Conservation (phyloP, 768 basidiomycete species). For the Mycena belliarum region DNA sequence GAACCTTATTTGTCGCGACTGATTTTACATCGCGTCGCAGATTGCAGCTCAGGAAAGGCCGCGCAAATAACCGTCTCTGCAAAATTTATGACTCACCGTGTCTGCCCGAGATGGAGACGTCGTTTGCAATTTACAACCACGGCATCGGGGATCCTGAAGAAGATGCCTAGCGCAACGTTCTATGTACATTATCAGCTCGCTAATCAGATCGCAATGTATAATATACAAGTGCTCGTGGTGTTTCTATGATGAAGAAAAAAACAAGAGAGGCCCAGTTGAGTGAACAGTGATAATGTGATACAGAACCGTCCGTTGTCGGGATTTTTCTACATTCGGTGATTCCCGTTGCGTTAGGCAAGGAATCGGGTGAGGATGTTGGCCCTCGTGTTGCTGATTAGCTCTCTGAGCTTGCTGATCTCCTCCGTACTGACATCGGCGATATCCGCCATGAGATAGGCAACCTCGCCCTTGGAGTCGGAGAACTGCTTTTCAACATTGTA, state of each 20-base stretch:
- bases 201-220: conserved; percentile 26
- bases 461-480: conserved; percentile 93
- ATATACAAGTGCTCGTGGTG: conserved; percentile 21
- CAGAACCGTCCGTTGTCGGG: conserved; percentile 37
- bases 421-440: conserved; percentile 85
- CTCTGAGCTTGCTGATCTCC: conserved; percentile 78
- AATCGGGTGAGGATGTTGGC: conserved; percentile 91
- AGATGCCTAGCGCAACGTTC: conserved; percentile 49
- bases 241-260: conserved; percentile 36
- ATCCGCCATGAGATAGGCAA: conserved; percentile 96
- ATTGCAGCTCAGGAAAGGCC: conserved; percentile 87
- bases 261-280: conserved; percentile 35
- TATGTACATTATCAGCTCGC: conserved; percentile 6
- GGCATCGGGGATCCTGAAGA: conserved; percentile 97
- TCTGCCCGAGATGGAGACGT: conserved; percentile 93
- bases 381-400: conserved; percentile 72
- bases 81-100: conserved; percentile 99
- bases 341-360: conserved; percentile 63
- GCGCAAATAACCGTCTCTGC: conserved; percentile 90
- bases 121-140: conserved; percentile 88
- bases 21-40: conserved; percentile 38
- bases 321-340: conserved; percentile 21
- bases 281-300: conserved; percentile 26
- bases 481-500: conserved; percentile 99
- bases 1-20: conserved; percentile 5